Percentiles rank a stretch among this genome's conserved stretches.
Conservation (phyloP, 352 stramenopile genomes). For the Phytophthora boehmeriae region DNA sequence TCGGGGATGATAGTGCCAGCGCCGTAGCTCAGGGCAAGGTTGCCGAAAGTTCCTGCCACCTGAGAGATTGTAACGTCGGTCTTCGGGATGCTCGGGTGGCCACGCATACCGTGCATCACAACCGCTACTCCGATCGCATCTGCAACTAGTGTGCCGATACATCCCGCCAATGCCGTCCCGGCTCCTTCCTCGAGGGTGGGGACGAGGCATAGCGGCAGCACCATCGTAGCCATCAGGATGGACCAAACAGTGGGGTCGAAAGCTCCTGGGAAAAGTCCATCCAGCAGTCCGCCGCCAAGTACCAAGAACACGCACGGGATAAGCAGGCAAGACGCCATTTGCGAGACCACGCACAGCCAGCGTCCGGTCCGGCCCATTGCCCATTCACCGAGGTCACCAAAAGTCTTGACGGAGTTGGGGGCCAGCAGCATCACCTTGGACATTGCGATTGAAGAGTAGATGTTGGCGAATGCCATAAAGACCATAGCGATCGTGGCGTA, state of each 20-base stretch:
- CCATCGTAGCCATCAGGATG: conserved; percentile 42
- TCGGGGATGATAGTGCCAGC: conserved; percentile 40
- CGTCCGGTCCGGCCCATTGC: conserved; percentile 38
- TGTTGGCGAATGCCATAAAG: conserved; percentile 57
- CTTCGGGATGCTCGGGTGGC: conserved; percentile 37
- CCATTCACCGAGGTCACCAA: conserved; percentile 36
- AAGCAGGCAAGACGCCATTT: conserved; percentile 44
- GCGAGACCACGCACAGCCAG: conserved; percentile 45
- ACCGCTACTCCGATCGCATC: conserved; percentile 42
- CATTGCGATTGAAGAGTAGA: conserved; percentile 36
- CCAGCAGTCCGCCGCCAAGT: conserved; percentile 29
- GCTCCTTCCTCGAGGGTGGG: conserved; percentile 39
- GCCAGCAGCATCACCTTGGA: conserved; percentile 38
- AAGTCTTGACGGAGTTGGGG: conserved; percentile 23
- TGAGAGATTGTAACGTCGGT: conserved; percentile 38
- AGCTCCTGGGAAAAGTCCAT: conserved; percentile 40
- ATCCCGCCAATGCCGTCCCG: conserved; percentile 38
- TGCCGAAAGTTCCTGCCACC: conserved; percentile 47
- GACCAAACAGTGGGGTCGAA: conserved; percentile 44
- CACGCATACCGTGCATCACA: conserved; percentile 36
- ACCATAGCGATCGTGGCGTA: conserved; percentile 46
- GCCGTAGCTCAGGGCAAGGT: conserved; percentile 54
- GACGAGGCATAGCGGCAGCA: conserved; percentile 41
- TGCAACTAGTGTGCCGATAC: conserved; percentile 43
- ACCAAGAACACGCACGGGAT: conserved; percentile 43